phyloP scores from a whole-genome alignment of 108 stramenopile species.

The Licmophora abbreviata region DNA sequence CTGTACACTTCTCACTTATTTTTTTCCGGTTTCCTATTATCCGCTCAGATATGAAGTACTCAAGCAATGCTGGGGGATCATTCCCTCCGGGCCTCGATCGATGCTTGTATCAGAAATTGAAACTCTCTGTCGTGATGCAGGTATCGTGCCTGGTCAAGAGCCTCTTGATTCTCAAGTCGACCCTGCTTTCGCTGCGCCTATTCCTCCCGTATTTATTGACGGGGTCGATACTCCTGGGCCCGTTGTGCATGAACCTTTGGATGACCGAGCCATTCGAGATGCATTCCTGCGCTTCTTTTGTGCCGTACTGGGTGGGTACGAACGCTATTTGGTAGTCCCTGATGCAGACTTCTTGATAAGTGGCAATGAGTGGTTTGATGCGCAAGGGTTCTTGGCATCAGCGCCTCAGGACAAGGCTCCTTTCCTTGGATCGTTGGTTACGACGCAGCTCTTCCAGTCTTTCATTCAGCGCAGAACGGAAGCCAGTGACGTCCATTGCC shows the following conservation, averaged over 20 bases:
- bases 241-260: constrained; percentile 37
- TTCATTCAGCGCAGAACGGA: constrained; percentile 83
- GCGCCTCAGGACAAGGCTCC: constrained; percentile 42
- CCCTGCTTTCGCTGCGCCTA: constrained; percentile 35
- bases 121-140: constrained; percentile 70
- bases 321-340: constrained; percentile 76
- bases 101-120: constrained; percentile 71
- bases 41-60: constrained; percentile 47
- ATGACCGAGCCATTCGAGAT: constrained; percentile 81
- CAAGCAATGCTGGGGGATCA: constrained; percentile 62
- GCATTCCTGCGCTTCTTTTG: constrained; percentile 79
- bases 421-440: constrained; percentile 45
- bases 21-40: too few species aligned
- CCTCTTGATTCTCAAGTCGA: constrained; percentile 64
- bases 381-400: constrained; percentile 61
- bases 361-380: constrained; percentile 84
- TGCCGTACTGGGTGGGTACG: constrained; percentile 69
- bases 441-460: constrained; percentile 80
- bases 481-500: constrained; percentile 77
- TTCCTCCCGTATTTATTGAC: constrained; percentile 33
- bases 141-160: constrained; percentile 76
- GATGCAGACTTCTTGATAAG: constrained; percentile 77
- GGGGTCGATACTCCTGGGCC: constrained; percentile 17
- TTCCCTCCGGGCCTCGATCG: constrained; percentile 58
- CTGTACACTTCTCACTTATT: not conserved